Percentiles rank a stretch among this genome's conserved stretches.
These are phyloP conservation scores for Paracamarosporium sp. DNA, from an alignment of 2,329 filamentous ascomycete genomes.

Conservation along the genomic window DNA sequence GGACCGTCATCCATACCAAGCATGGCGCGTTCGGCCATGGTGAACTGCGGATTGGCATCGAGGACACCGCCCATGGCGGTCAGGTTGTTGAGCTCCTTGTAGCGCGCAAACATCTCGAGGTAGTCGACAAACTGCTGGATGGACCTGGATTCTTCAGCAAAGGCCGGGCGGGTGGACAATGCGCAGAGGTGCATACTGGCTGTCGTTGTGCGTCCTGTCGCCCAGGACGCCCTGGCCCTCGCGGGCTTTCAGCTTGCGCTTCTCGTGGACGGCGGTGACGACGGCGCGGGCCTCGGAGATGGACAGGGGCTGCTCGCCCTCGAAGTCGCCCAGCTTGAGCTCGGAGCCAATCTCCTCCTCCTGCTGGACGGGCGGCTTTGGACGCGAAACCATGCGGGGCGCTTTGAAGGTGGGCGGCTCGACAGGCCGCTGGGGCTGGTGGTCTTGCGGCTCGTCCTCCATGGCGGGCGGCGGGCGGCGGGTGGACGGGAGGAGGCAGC, in stretches of 20 bases:
- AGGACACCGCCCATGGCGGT: constrained; percentile 91
- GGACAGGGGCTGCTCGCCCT: constrained; percentile 88
- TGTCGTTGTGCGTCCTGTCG: constrained; percentile 73
- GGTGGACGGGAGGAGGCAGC: neutral
- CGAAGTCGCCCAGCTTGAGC: constrained; percentile 91
- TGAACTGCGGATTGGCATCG: constrained; percentile 78
- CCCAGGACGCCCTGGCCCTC: constrained; percentile 69
- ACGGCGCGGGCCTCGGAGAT: constrained; percentile 91
- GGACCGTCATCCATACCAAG: constrained; percentile 68
- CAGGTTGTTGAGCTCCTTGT: constrained; percentile 93
- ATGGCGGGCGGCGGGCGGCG: constrained; percentile 30
- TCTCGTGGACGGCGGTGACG: constrained; percentile 85
- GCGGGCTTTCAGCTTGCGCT: constrained; percentile 73
- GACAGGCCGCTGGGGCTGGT: constrained; percentile 19
- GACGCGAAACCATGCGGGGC: constrained; percentile 44
- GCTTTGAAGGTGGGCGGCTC: constrained; percentile 35
- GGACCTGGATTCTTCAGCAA: constrained; percentile 60
- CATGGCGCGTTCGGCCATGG: constrained; percentile 92
- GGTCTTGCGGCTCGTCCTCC: constrained; percentile 38
- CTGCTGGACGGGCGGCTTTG: constrained; percentile 70
- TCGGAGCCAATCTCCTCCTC: constrained; percentile 87
- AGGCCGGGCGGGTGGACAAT: constrained; percentile 7
- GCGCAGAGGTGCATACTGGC: constrained; percentile 35
- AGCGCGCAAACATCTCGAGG: constrained; percentile 91
- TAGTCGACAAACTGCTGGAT: constrained; percentile 90